These are phyloP conservation scores for Xylariomycetidae sp. DNA, from an alignment of 2,329 filamentous ascomycete species.

Conservation along the genomic window DNA sequence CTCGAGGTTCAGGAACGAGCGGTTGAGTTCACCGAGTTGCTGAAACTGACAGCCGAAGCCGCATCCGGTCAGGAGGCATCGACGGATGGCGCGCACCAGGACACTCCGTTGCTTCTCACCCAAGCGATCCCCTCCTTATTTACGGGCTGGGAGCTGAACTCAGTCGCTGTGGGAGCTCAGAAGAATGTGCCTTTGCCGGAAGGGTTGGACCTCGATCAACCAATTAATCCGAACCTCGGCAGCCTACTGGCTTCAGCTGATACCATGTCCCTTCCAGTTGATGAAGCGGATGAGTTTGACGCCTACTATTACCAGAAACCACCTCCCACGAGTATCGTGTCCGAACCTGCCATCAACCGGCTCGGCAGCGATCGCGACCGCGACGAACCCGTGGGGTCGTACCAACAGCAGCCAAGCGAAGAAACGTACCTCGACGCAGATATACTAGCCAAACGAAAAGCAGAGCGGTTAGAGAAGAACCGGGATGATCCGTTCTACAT, in stretches of 20 bases:
- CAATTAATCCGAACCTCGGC: constrained; percentile 71
- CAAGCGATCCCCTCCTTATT: constrained; percentile 89
- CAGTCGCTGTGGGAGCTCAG: constrained; percentile 77
- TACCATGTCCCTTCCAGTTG: constrained; percentile 39
- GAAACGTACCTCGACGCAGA: constrained; percentile 67
- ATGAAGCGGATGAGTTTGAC: constrained; percentile 62
- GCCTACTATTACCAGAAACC: constrained; percentile 56
- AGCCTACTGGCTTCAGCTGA: constrained; percentile 58
- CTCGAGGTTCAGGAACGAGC: constrained; percentile 93
- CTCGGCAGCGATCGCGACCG: constrained; percentile 36
- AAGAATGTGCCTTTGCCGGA: constrained; percentile 76
- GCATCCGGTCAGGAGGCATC: constrained; percentile 58
- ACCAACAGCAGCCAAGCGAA: constrained; percentile 54
- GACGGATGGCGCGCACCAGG: constrained; percentile 47
- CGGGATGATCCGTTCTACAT: constrained; percentile 97
- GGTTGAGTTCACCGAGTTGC: constrained; percentile 84
- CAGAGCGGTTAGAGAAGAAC: constrained; percentile 74
- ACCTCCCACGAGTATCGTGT: constrained; percentile 44
- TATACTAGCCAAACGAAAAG: constrained; percentile 65
- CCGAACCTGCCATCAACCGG: constrained; percentile 50
- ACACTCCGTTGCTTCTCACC: constrained; percentile 77
- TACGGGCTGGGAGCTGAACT: constrained; percentile 80
- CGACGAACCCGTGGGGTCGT: constrained; percentile 45
- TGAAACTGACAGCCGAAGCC: constrained; percentile 82
- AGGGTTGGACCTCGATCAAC: constrained; percentile 70